These are phyloP conservation scores for Phytopythium chamaehyphon DNA, from an alignment of 352 stramenopile genomes.

Conservation along the genomic window DNA sequence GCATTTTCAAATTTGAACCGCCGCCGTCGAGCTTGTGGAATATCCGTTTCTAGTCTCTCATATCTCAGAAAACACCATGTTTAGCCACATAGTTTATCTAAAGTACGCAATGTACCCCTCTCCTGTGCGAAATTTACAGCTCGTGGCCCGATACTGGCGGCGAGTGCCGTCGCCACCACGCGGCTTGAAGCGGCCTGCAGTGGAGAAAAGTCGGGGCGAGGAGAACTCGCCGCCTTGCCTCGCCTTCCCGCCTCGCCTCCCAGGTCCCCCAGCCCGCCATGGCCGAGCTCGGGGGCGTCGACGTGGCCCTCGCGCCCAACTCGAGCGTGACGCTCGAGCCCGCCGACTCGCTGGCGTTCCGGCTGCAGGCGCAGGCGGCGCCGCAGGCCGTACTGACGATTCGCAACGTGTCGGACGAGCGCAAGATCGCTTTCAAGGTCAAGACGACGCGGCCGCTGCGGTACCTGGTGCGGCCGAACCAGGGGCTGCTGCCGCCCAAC, in stretches of 20 bases:
- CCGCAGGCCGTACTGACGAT: conserved; percentile 82
- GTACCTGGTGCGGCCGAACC: conserved; percentile 89
- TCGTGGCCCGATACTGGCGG: not conserved
- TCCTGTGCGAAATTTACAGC: not conserved
- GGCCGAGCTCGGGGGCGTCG: conserved; percentile 36
- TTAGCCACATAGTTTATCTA: no score
- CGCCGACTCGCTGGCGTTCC: conserved; percentile 77
- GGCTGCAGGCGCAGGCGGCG: conserved; percentile 51
- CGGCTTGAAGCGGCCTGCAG: conserved; percentile 1
- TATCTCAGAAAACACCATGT: no score
- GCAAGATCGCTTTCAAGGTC: conserved; percentile 88
- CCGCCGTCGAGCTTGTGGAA: conserved; percentile 14
- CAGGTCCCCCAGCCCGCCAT: conserved; percentile 13
- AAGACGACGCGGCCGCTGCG: conserved; percentile 85
- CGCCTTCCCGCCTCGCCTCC: not conserved
- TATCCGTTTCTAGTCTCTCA: no score
- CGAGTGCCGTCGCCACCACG: not conserved
- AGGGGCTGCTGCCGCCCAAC: conserved; percentile 78
- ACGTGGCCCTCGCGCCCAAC: conserved; percentile 60
- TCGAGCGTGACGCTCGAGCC: conserved; percentile 80
- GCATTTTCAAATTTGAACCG: not conserved
- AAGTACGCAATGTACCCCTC: not conserved
- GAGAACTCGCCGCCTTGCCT: not conserved
- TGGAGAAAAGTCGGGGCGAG: not conserved
- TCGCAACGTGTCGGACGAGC: conserved; percentile 72